Evolutionary conservation across 345 rosid species (phyloP).

Genomic region (Eucalyptus fibrosa): DNA sequence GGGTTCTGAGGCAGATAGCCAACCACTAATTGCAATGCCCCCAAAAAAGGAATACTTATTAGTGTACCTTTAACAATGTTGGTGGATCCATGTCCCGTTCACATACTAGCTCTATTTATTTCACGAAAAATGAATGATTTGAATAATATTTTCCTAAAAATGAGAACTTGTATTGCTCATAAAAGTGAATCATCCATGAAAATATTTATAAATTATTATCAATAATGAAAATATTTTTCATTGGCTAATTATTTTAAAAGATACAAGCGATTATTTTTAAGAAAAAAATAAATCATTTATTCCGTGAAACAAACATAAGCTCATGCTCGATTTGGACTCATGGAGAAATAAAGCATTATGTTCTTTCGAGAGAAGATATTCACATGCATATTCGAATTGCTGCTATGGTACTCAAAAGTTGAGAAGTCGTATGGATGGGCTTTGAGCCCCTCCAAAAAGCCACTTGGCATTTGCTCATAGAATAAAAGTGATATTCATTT

Average conservation of each 20-base stretch:
- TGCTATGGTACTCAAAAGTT: background rate
- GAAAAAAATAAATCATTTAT: no score
- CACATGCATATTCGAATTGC: background rate
- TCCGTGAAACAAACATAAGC: no score
- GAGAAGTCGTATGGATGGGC: background rate
- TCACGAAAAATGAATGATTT: no score
- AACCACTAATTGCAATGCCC: background rate
- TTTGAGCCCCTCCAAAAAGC: background rate
- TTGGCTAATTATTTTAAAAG: no score
- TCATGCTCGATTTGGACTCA: background rate
- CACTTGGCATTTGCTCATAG: background rate
- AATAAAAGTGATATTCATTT: no score
- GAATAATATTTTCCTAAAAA: no score
- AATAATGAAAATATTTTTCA: no score
- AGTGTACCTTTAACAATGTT: no score
- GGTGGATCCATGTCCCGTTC: no score
- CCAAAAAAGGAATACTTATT: background rate
- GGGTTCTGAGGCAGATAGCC: background rate
- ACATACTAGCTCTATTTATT: no score
- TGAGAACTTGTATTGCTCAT: fast-evolving
- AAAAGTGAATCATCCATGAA: no score
- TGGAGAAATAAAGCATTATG: background rate
- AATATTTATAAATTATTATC: fast-evolving
- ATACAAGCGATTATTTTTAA: no score
- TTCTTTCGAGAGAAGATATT: background rate